A percentile compares a stretch with the other conserved stretches of the same genome.
phyloP scores from a whole-genome alignment of 768 basidiomycete species.

The Xerocomus potaroensis region DNA sequence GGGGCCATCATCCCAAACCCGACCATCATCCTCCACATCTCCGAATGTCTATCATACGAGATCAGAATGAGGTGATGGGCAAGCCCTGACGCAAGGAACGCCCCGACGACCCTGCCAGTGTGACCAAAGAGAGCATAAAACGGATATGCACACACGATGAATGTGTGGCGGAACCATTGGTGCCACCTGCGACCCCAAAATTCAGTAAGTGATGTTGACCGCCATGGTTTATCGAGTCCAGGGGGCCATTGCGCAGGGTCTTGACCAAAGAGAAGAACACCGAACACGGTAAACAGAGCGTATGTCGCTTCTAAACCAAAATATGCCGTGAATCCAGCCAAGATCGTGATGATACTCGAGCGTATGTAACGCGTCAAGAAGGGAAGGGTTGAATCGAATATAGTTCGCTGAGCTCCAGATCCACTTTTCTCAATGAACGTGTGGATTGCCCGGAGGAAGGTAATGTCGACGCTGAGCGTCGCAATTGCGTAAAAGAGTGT shows the following conservation, averaged over 20 bases:
- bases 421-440: slow-evolving; percentile 34
- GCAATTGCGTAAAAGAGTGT: slow-evolving; percentile 32
- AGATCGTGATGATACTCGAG: slow-evolving; percentile 40
- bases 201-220: neutral
- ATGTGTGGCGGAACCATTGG: neutral
- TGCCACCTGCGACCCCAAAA: slow-evolving; percentile 1
- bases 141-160: neutral
- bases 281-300: neutral
- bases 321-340: slow-evolving; percentile 44
- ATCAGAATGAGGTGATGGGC: neutral
- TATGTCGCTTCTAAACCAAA: slow-evolving; percentile 34
- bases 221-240: neutral
- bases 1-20: slow-evolving; percentile 1
- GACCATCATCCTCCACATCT: slow-evolving; percentile 1
- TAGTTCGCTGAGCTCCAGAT: slow-evolving; percentile 7
- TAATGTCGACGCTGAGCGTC: slow-evolving; percentile 40
- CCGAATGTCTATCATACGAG: neutral
- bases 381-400: slow-evolving; percentile 31
- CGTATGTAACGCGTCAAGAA: slow-evolving; percentile 28
- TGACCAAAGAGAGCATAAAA: neutral
- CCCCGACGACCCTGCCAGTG: neutral
- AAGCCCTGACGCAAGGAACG: neutral
- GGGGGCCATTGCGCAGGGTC: slow-evolving; percentile 1
- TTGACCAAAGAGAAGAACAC: neutral
- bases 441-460: slow-evolving; percentile 44